Conservation (phyloP, 2,329 filamentous ascomycete genomes). For the Aspergillus sp. region DNA sequence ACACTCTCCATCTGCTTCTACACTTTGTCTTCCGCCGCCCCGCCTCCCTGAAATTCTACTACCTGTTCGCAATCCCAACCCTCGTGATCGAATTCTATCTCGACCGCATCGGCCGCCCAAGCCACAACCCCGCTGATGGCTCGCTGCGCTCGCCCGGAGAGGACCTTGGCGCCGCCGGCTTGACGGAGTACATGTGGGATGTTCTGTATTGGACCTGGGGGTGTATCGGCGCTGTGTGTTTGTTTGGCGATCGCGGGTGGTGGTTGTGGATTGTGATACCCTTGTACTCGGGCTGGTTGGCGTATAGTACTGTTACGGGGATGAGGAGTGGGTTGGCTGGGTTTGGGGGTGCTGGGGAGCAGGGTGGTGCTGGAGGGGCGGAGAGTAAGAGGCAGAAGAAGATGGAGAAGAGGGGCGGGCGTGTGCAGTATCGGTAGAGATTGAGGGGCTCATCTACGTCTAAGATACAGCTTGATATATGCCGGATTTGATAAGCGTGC, state of each 20-base stretch:
- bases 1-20: constrained; percentile 74
- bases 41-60: constrained; percentile 68
- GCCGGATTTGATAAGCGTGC: background rate
- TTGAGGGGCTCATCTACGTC: background rate
- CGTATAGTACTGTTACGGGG: constrained; percentile 52
- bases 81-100: constrained; percentile 83
- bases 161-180: constrained; percentile 80
- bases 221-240: constrained; percentile 69
- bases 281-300: constrained; percentile 52
- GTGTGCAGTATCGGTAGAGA: constrained; percentile 47
- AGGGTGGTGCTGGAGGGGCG: constrained; percentile 21
- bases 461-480: background rate
- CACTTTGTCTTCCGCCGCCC: constrained; percentile 68
- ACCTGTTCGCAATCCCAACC: constrained; percentile 73
- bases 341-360: constrained; percentile 40
- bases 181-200: constrained; percentile 99
- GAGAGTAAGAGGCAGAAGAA: constrained; percentile 59
- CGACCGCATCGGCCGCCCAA: constrained; percentile 81
- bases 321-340: constrained; percentile 51
- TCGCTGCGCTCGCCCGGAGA: constrained; percentile 79
- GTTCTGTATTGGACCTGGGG: constrained; percentile 93
- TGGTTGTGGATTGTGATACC: constrained; percentile 62
- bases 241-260: constrained; percentile 83
- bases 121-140: constrained; percentile 65
- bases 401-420: constrained; percentile 56